These are phyloP conservation scores for Arctostaphylos glauca DNA, from an alignment of 148 eudicot species.

Conservation along the genomic window DNA sequence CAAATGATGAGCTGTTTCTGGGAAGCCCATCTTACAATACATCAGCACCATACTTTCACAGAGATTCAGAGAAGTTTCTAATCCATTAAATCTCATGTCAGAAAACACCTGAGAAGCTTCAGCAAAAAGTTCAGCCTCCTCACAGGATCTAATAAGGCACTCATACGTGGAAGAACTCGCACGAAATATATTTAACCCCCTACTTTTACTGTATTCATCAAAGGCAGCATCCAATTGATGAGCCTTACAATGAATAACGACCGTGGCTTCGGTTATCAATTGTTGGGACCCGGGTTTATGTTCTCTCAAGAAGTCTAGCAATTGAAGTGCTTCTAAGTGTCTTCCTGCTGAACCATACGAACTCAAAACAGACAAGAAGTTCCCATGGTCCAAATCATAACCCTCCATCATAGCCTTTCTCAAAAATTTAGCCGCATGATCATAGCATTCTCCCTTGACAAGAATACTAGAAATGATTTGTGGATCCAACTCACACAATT, in stretches of 20 bases:
- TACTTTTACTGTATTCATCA: constrained; percentile 48
- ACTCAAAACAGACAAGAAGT: constrained; percentile 59
- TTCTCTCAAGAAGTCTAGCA: constrained; percentile 60
- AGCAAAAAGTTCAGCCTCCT: constrained; percentile 53
- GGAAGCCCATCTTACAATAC: constrained; percentile 81
- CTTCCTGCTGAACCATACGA: constrained; percentile 76
- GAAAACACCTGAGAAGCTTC: constrained; percentile 89
- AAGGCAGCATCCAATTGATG: constrained; percentile 58
- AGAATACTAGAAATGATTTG: constrained; percentile 61
- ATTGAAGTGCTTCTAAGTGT: constrained; percentile 64
- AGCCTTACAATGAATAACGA: constrained; percentile 72
- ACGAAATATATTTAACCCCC: constrained; percentile 33
- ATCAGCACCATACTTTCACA: constrained; percentile 52
- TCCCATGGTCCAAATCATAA: constrained; percentile 57
- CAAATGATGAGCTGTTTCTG: constrained; percentile 81
- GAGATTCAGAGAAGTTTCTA: constrained; percentile 57
- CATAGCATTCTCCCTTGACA: constrained; percentile 72
- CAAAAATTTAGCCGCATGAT: constrained; percentile 57
- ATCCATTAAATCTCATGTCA: constrained; percentile 72
- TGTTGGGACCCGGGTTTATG: constrained; percentile 44
- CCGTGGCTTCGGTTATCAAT: constrained; percentile 61
- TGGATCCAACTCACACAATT: constrained; percentile 47
- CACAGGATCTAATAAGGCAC: constrained; percentile 67
- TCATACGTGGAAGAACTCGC: constrained; percentile 66
- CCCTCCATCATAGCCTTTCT: constrained; percentile 55